phyloP scores from a whole-genome alignment of 2,329 filamentous ascomycete genomes.

The Plenodomus biglobosus region DNA sequence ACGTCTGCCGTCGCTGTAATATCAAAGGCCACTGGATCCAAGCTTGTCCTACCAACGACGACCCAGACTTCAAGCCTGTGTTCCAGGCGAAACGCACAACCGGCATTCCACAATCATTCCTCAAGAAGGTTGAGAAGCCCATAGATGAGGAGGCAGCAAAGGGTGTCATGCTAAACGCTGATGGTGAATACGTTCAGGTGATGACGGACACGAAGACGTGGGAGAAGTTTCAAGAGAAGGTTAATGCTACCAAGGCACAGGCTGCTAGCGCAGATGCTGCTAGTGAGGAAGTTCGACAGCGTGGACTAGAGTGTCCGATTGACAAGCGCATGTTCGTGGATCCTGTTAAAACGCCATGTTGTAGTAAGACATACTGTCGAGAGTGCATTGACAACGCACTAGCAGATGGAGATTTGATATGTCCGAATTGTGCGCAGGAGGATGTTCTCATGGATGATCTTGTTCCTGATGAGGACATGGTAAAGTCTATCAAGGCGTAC shows the following conservation, averaged over 20 bases:
- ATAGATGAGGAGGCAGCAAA: conserved; percentile 81
- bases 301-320: conserved; percentile 87
- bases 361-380: conserved; percentile 97
- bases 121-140: conserved; percentile 94
- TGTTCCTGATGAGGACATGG: conserved; percentile 69
- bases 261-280: conserved; percentile 75
- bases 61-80: conserved; percentile 91
- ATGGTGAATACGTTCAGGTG: conserved; percentile 95
- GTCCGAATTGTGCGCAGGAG: conserved; percentile 86
- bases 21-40: conserved; percentile 99
- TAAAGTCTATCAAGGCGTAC: conserved; percentile 76
- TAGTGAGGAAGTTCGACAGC: conserved; percentile 84
- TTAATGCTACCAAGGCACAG: conserved; percentile 80
- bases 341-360: conserved; percentile 98
- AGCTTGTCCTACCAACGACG: conserved; percentile 95
- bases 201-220: conserved; percentile 94
- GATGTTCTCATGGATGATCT: conserved; percentile 93
- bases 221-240: conserved; percentile 95
- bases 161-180: conserved; percentile 95
- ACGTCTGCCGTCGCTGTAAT: conserved; percentile 94
- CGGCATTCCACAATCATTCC: conserved; percentile 91
- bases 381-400: conserved; percentile 99
- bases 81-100: conserved; percentile 95
- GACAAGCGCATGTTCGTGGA: conserved; percentile 98
- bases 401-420: conserved; percentile 96